These are phyloP conservation scores for Myotisia sp. DNA, from an alignment of 2,329 filamentous ascomycete species.

Conservation along the genomic window DNA sequence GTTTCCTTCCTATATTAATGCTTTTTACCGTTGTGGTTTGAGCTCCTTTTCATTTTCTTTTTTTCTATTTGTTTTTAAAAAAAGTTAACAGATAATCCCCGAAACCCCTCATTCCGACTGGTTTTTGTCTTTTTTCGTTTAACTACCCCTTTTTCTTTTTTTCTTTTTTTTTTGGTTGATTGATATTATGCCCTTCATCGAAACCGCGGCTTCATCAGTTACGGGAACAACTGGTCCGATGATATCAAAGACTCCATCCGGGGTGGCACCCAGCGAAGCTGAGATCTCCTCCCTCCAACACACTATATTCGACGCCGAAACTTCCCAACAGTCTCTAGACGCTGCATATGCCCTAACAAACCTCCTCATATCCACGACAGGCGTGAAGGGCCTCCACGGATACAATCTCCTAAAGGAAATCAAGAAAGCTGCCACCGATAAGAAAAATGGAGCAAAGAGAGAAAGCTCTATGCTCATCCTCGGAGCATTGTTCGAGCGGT, in stretches of 20 bases:
- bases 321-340: conserved; percentile 55
- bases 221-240: conserved; percentile 7
- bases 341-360: conserved; percentile 52
- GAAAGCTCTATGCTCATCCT: conserved; percentile 93
- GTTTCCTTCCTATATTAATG: too few relatives aligned
- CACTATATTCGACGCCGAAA: conserved; percentile 54
- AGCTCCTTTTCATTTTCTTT: too few relatives aligned
- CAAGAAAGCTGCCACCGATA: conserved; percentile 72
- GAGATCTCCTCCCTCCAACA: conserved; percentile 52
- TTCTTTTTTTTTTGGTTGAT: too few relatives aligned
- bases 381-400: conserved; percentile 45
- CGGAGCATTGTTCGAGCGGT: conserved; percentile 82
- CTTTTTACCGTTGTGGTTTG: too few relatives aligned
- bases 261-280: conserved; percentile 34
- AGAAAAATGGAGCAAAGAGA: conserved; percentile 74
- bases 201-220: conserved; percentile 4
- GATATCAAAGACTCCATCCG: conserved; percentile 10
- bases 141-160: too few relatives aligned
- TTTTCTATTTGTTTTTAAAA: too few relatives aligned
- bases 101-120: too few relatives aligned
- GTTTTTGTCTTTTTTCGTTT: too few relatives aligned
- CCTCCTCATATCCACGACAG: conserved; percentile 49
- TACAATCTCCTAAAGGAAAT: conserved; percentile 51
- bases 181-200: conserved; percentile 31
- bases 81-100: too few relatives aligned